Evolutionary conservation across 2,329 filamentous ascomycete genomes (phyloP).

Genomic region (Chrysoporthe puriensis): DNA sequence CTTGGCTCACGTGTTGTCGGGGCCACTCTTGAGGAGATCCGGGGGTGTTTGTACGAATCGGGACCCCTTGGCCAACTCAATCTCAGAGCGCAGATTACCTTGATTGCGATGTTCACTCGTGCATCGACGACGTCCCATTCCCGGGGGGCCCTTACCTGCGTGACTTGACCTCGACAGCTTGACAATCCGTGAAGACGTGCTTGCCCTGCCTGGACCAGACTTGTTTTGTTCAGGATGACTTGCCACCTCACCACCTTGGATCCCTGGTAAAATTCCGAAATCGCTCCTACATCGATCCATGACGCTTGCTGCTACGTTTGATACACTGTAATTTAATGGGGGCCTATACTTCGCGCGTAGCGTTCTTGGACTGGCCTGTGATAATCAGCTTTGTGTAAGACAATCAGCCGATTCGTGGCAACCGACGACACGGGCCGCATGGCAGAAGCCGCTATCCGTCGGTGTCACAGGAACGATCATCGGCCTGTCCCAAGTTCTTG

Average conservation of each 20-base stretch:
- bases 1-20: constrained; percentile 3
- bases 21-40: constrained; percentile 1
- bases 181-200: background rate
- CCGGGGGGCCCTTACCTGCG: constrained; percentile 3
- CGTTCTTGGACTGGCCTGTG: background rate
- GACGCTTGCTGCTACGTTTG: background rate
- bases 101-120: constrained; percentile 15
- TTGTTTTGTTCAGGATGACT: background rate
- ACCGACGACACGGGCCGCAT: background rate
- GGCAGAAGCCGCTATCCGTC: constrained; percentile 12
- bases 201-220: background rate
- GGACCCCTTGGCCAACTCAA: constrained; percentile 11
- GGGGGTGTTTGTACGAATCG: constrained; percentile 9
- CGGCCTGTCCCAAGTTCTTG: constrained; percentile 10
- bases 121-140: constrained; percentile 7
- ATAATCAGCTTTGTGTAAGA: background rate
- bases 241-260: background rate
- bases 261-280: background rate
- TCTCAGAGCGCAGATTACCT: constrained; percentile 11
- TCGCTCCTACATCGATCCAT: background rate
- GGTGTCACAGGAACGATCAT: constrained; percentile 8
- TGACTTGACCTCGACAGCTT: constrained; percentile 7
- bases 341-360: background rate
- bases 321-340: background rate
- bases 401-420: constrained; percentile 4